These are phyloP conservation scores for Cercospora sojina DNA, from an alignment of 2,329 filamentous ascomycete genomes.

Conservation along the genomic window DNA sequence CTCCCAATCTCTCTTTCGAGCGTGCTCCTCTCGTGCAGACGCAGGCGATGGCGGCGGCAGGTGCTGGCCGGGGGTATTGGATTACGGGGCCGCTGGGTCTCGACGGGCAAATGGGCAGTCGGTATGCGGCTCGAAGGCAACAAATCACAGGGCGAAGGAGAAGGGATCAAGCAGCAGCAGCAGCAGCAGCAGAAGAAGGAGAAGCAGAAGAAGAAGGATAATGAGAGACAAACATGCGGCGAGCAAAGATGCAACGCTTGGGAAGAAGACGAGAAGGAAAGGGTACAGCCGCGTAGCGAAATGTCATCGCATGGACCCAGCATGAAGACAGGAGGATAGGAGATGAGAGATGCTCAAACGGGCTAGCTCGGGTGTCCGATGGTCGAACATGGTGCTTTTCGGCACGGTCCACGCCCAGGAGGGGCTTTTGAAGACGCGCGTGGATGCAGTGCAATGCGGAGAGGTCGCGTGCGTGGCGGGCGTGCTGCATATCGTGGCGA, in stretches of 20 bases:
- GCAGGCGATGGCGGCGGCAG: slow-evolving; percentile 14
- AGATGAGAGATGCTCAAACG: slow-evolving; percentile 25
- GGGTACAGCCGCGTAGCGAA: slow-evolving; percentile 24
- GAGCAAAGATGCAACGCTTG: slow-evolving; percentile 30
- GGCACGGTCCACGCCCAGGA: slow-evolving; percentile 20
- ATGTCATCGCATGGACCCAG: slow-evolving; percentile 31
- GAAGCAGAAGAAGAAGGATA: slow-evolving; percentile 24
- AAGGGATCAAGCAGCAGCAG: slow-evolving; percentile 18
- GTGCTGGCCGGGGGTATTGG: slow-evolving; percentile 15
- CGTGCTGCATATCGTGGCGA: background rate
- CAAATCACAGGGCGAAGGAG: slow-evolving; percentile 18
- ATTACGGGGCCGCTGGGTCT: slow-evolving; percentile 9
- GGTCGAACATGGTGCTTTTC: slow-evolving; percentile 21
- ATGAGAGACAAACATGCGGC: slow-evolving; percentile 26
- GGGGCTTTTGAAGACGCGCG: slow-evolving; percentile 8
- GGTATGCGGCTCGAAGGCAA: slow-evolving; percentile 22
- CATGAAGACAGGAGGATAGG: slow-evolving; percentile 28
- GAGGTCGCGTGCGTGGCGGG: slow-evolving; percentile 11
- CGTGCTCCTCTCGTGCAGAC: slow-evolving; percentile 1
- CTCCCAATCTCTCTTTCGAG: slow-evolving; percentile 10
- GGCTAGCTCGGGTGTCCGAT: slow-evolving; percentile 20
- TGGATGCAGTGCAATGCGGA: slow-evolving; percentile 5
- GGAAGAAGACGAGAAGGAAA: slow-evolving; percentile 27
- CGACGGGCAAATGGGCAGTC: slow-evolving; percentile 12
- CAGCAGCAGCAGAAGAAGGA: too few species aligned